Percentiles rank a stretch among this genome's conserved stretches.
Conservation (phyloP, 2,329 filamentous ascomycete species). For the Pseudogymnoascus sp. region DNA sequence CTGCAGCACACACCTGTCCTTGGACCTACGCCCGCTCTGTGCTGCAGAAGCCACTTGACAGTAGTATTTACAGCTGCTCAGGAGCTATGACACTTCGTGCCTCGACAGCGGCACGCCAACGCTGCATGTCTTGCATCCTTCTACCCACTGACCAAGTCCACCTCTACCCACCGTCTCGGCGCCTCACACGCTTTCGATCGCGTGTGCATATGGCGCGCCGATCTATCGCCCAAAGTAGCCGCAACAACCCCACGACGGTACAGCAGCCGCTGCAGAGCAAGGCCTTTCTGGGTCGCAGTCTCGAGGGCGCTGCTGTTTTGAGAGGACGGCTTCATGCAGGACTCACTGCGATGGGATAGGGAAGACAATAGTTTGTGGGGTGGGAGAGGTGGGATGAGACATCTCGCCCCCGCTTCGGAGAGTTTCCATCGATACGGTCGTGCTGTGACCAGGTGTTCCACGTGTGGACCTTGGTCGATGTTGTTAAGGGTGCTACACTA, state of each 20-base stretch:
- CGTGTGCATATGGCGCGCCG: not conserved
- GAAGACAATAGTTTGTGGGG: not conserved
- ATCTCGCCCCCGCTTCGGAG: not conserved
- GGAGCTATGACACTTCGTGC: not conserved
- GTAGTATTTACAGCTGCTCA: not conserved
- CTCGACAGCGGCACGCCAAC: not conserved
- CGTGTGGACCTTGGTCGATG: not conserved
- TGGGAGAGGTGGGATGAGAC: not conserved
- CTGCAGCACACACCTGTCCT: not conserved
- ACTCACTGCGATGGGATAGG: not conserved
- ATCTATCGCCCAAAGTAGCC: not conserved
- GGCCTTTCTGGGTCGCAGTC: not conserved
- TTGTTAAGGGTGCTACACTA: not conserved
- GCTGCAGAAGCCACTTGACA: not conserved
- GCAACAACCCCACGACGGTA: not conserved
- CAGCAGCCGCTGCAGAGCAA: not conserved
- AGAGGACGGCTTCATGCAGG: not conserved
- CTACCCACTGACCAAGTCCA: not conserved
- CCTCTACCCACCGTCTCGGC: not conserved
- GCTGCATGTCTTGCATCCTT: not conserved
- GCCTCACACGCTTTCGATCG: constrained; percentile 4
- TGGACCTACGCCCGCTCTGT: not conserved
- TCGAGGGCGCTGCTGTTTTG: not conserved
- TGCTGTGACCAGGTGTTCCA: not conserved
- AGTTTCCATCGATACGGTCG: not conserved